A percentile compares a stretch with the other conserved stretches of the same genome.
Conservation (phyloP, 352 stramenopile genomes). For the Sclerospora graminicola region DNA sequence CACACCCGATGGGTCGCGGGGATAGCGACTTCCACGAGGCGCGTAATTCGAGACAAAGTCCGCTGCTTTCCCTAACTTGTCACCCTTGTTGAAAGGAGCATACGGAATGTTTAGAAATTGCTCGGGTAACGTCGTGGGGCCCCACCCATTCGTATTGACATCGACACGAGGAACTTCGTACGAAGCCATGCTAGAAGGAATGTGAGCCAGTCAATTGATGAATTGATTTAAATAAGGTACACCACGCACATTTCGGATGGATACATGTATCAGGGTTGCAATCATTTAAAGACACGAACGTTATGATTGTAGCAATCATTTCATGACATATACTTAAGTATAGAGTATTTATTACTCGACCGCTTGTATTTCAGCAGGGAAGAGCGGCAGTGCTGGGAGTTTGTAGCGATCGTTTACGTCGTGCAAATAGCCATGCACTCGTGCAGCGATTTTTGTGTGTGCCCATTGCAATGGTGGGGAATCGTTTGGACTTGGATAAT, state of each 20-base stretch:
- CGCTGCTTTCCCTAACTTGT: constrained; percentile 90
- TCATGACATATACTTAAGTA: not conserved
- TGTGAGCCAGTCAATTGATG: not conserved
- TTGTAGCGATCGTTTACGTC: constrained; percentile 3
- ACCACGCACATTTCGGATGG: not conserved
- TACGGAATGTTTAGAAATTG: constrained; percentile 92
- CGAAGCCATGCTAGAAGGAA: constrained; percentile 41
- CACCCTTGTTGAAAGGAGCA: constrained; percentile 91
- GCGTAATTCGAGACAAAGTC: constrained; percentile 88
- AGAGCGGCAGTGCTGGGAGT: not conserved
- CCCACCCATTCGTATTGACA: constrained; percentile 78
- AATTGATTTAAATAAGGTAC: constrained; percentile 3
- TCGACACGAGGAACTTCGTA: constrained; percentile 71
- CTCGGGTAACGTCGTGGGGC: constrained; percentile 74
- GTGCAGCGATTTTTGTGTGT: constrained; percentile 46
- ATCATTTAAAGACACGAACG: not conserved
- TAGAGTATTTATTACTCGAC: constrained; percentile 8
- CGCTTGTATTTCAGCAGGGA: constrained; percentile 9
- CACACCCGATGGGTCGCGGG: constrained; percentile 69
- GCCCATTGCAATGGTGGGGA: constrained; percentile 48
- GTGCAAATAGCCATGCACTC: constrained; percentile 35
- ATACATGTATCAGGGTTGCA: not conserved
- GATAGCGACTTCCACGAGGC: constrained; percentile 36
- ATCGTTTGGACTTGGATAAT: constrained; percentile 51
- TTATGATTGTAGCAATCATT: too few relatives aligned